Base-by-base conservation (phyloP, 257 asterid genomes). In the Ligustrum vulgare region DNA sequence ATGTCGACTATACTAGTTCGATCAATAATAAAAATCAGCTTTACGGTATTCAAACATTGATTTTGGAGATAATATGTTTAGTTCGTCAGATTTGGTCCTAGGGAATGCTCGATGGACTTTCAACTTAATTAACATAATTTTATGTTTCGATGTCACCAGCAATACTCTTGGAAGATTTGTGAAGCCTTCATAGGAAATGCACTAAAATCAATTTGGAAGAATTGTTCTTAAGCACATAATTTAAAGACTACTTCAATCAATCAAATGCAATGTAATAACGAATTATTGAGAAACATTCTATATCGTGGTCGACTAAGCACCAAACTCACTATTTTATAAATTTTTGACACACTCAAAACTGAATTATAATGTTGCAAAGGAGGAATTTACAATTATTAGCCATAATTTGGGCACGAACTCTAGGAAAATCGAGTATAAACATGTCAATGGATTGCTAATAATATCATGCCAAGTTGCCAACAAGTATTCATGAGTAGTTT, bases 321-420 rank as follows among this genome's bases (percentile, higher is more conserved):
- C 66, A 58, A 58, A 58, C 1, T 58, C 33, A 58, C 5, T 58
- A 58, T 58, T 58, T 16, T 23, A 22, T 23, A 7, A 56, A 6
- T 56, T 56, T 22, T 18, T 6, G 62, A 36, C 43, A 58, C 37
- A 34, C 35, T 67, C 62, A 63, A 72, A 20, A 49, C 12, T 35
- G 6, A 8, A 43, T 54, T 33, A 71, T 72, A 23, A 69, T 71
- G 64, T 45, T 18, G 25, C 43, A 47, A 58, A 82, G 72, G 58
- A 69, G 58, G 71, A 72, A 85, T 70, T 74, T 32, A 28, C 54
- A 77, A 83, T 83, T 80, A 86, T 78, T 83, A 78, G 79, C 80
- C 75, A 83, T 85, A 83, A 85, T 83, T 60, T 54, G 56, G 80
- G 76, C 84, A 81, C 87, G 84, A 78, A 71, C 73, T 77, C 79